These are phyloP conservation scores for Paramecium biaurelia DNA, from an alignment of 73 alveolate genomes.

Conservation along the genomic window DNA sequence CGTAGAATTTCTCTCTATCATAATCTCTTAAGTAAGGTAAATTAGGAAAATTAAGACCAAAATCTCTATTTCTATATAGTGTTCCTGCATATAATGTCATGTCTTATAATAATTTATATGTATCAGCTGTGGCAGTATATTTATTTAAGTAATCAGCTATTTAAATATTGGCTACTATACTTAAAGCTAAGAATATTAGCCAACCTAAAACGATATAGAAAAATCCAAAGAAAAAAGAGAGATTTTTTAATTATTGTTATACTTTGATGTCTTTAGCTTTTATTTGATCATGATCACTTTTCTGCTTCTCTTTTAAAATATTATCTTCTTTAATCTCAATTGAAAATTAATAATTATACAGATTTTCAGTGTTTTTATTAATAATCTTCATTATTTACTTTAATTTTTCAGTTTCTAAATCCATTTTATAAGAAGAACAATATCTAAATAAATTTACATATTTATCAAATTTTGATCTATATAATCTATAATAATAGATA, in stretches of 20 bases:
- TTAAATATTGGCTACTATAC: neutral
- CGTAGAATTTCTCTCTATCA: neutral
- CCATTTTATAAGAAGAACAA: neutral
- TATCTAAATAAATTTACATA: neutral
- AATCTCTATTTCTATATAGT: neutral
- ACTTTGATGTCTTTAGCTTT: neutral
- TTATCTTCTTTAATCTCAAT: neutral
- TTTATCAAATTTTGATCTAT: neutral
- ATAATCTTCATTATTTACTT: neutral
- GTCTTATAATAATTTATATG: slow-evolving; percentile 16
- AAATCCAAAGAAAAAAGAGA: neutral
- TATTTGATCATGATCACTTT: neutral
- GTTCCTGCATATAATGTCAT: neutral
- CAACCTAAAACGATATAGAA: neutral
- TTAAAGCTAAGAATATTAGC: neutral
- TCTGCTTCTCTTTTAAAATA: neutral
- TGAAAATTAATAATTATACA: neutral
- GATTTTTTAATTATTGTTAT: neutral
- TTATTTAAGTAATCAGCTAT: neutral
- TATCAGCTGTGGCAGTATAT: slow-evolving; percentile 1
- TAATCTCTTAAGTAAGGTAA: neutral
- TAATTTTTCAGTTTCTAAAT: neutral
- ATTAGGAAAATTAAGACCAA: neutral
- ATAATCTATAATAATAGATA: neutral
- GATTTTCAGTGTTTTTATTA: neutral